A percentile compares a stretch with the other conserved stretches of the same genome.
These are phyloP conservation scores for Panaeolus cyanescens DNA, from an alignment of 768 basidiomycete genomes.

Conservation along the genomic window DNA sequence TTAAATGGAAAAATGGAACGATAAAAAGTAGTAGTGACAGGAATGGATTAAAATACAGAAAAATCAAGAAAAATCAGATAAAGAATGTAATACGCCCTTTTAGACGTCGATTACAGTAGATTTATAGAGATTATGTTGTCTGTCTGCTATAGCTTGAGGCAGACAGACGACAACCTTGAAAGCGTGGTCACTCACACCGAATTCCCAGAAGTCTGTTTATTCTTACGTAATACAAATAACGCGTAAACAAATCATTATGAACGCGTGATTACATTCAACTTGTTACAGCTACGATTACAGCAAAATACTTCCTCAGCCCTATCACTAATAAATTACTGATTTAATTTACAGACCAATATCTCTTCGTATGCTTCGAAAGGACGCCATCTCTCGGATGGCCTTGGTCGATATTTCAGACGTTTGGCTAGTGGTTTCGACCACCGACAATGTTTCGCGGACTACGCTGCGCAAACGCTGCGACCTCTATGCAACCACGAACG, in stretches of 20 bases:
- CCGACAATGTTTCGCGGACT: too few species aligned
- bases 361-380: too few species aligned
- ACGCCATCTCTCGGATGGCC: too few species aligned
- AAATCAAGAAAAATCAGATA: constrained; percentile 1
- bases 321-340: too few species aligned
- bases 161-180: background rate
- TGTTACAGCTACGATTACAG: too few species aligned
- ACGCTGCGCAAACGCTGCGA: too few species aligned
- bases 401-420: too few species aligned
- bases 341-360: too few species aligned
- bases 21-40: background rate
- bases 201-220: background rate
- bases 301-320: too few species aligned
- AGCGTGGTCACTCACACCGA: background rate
- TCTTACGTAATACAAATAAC: constrained; percentile 1
- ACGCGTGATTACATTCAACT: background rate
- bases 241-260: background rate
- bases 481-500: too few species aligned
- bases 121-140: background rate
- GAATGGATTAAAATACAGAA: background rate
- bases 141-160: background rate
- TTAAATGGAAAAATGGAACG: background rate
- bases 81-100: constrained; percentile 5
- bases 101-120: background rate
- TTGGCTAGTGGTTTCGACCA: too few species aligned